A percentile compares a stretch with the other conserved stretches of the same genome.
Conservation (phyloP, 2,329 filamentous ascomycete genomes). For the Colletotrichum camelliae region DNA sequence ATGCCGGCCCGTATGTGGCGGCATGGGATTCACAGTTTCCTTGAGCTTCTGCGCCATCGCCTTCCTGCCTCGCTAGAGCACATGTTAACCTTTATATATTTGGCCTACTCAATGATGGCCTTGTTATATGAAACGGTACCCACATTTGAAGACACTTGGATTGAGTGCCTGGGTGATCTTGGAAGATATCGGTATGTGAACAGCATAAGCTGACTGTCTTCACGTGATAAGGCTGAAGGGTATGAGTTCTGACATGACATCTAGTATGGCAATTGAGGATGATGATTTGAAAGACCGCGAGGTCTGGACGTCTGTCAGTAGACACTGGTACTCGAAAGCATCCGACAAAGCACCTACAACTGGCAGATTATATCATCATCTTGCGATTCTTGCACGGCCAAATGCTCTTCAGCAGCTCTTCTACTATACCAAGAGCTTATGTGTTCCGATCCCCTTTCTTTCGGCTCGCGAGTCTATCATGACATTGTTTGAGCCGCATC, state of each 20-base stretch:
- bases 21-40: constrained; percentile 85
- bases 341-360: constrained; percentile 77
- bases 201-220: accelerated
- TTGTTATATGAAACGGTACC: constrained; percentile 85
- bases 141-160: constrained; percentile 86
- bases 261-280: constrained; percentile 85
- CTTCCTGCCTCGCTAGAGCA: constrained; percentile 82
- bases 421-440: constrained; percentile 74
- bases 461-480: constrained; percentile 75
- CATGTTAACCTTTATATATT: constrained; percentile 89
- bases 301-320: constrained; percentile 80
- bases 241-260: background rate
- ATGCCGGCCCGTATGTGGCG: constrained; percentile 97
- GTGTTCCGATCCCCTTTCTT: constrained; percentile 69
- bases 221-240: accelerated
- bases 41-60: constrained; percentile 77
- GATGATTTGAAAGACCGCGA: constrained; percentile 77
- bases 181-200: constrained; percentile 65
- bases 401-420: constrained; percentile 75
- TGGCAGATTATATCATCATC: constrained; percentile 85
- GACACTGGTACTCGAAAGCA: constrained; percentile 85
- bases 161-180: constrained; percentile 89
- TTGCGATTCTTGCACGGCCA: constrained; percentile 78
- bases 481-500: constrained; percentile 69
- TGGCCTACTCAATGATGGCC: constrained; percentile 90